Evolutionary conservation across 208 protist species (phyloP).

Genomic region (Acanthamoeba castellanii): DNA sequence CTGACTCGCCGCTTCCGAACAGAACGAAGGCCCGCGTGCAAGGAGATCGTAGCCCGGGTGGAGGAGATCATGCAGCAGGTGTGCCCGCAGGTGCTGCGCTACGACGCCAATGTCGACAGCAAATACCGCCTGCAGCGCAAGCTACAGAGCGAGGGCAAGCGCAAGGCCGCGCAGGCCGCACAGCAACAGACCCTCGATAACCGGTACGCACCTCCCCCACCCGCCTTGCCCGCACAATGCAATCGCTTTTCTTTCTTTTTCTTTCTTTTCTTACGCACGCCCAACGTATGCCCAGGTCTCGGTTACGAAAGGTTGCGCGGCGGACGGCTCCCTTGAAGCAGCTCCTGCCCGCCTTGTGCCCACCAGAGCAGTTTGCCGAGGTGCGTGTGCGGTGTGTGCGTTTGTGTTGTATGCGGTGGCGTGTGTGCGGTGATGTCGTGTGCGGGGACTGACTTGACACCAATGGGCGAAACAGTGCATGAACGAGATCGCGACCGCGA

Average conservation of each 20-base stretch:
- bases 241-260: too few relatives aligned
- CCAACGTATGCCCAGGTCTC: too few relatives aligned
- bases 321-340: too few relatives aligned
- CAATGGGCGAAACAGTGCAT: neutral
- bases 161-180: neutral
- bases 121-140: neutral
- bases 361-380: too few relatives aligned
- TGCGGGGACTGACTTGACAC: neutral
- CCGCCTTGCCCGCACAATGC: neutral
- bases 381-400: neutral
- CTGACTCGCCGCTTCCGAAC: neutral
- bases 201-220: neutral
- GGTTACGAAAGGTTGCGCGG: too few relatives aligned
- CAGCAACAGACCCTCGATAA: neutral
- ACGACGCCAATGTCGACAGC: neutral
- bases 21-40: neutral
- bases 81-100: neutral
- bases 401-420: neutral
- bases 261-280: too few relatives aligned
- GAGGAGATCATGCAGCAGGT: constrained; percentile 27
- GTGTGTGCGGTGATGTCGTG: neutral
- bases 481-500: neutral
- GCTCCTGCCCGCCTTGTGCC: too few relatives aligned
- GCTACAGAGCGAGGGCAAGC: neutral
- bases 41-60: neutral